Evolutionary conservation across 495 filamentous ascomycete species (phyloP), one percentile per base, ranked within the genome.

Genomic region (Pseudotulostoma volvatum): DNA sequence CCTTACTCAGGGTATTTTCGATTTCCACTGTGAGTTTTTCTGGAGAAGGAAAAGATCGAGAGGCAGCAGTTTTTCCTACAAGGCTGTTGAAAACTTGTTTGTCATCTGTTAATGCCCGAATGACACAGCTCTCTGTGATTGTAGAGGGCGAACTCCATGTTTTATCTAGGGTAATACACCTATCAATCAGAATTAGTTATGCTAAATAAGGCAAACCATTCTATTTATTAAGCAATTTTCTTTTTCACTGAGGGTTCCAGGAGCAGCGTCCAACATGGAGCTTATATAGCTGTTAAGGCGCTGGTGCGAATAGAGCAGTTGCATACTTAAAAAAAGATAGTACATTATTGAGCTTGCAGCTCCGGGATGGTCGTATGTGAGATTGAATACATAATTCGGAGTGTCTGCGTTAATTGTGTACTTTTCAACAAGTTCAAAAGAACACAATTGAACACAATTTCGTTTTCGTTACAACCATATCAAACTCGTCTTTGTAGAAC

Each of bases 341-440:
- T 3, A 39, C n/a, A 38, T 23, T 25, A 46, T 25, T 7, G 42
- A 35, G 4, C 32, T 1, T n/a, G n/a, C n/a, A n/a, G n/a, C n/a
- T n/a, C n/a, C n/a, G n/a, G n/a, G n/a, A n/a, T n/a, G n/a, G n/a
- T 43, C 46, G 23, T 49, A 44, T 33, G 46, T 49, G 15, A 49
- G 13, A 21, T 15, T 11, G 34, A 42, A 45, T 18, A 49, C 23
- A 28, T 49, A 49, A 13, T 42, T 40, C n/a, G 18, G 19, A 9
- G 46, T 43, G 13, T 37, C 46, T 38, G 30, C 18, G 38, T 39
- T 31, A 28, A 40, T 21, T 16, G 35, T 28, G 13, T 25, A 42
- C 33, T 36, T 14, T 8, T 37, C 5, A 23, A 9, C 13, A 36
- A 14, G 9, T 23, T 32, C 8, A 40, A 9, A 19, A 11, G 42